These are phyloP conservation scores for Penicillium crystallinum DNA, from an alignment of 495 filamentous ascomycete genomes.

Conservation along the genomic window DNA sequence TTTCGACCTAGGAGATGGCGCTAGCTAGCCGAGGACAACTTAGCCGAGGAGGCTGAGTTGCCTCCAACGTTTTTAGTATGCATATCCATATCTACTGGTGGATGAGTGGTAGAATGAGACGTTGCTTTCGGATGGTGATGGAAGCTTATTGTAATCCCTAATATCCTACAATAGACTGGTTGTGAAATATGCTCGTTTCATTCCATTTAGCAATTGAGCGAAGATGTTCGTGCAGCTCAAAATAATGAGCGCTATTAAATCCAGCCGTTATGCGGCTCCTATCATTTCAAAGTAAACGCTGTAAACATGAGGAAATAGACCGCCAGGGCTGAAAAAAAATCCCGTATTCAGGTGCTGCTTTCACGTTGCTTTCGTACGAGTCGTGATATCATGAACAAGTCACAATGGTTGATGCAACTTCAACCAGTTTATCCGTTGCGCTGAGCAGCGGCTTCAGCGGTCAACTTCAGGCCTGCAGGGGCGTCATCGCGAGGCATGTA, in stretches of 20 bases:
- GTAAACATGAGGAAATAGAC: background rate
- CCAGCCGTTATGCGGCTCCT: background rate
- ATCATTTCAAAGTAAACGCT: background rate
- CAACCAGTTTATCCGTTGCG: constrained; percentile 50
- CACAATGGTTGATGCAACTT: background rate
- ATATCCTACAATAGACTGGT: background rate
- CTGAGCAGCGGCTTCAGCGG: constrained; percentile 61
- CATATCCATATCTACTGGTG: too few species aligned
- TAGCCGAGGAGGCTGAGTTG: too few species aligned
- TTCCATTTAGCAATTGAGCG: background rate
- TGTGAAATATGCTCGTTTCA: background rate
- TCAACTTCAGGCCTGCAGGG: constrained; percentile 61
- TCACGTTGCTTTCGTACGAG: background rate
- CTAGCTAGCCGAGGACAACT: too few species aligned
- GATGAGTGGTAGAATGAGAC: too few species aligned
- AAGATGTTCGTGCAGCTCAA: background rate
- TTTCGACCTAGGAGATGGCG: background rate
- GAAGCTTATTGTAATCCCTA: background rate
- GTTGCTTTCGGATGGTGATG: too few species aligned
- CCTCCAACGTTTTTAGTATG: too few species aligned
- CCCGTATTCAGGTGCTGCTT: background rate
- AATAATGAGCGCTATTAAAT: background rate
- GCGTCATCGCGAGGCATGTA: constrained; percentile 82
- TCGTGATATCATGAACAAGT: background rate
- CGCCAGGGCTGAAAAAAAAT: too few species aligned